A percentile compares a stretch with the other conserved stretches of the same genome.
Evolutionary conservation across 345 rosid species (phyloP).

Genomic region (thale cress (Arabidopsis thaliana)): TAIR10.1 NC_003076.8:17541501-17542000

Average conservation of each 20-base stretch:
- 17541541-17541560: constrained; percentile 82
- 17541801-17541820: neutral
- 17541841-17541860: neutral
- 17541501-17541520: constrained; percentile 86
- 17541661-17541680: constrained; percentile 81
- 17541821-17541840: constrained; percentile 7
- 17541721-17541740: constrained; percentile 76
- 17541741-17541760: constrained; percentile 23
- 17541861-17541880: constrained; percentile 24
- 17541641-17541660: constrained; percentile 62
- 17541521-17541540: constrained; percentile 91
- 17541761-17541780: constrained; percentile 1
- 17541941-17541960: constrained; percentile 11
- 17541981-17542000: too few relatives aligned
- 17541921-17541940: constrained; percentile 18
- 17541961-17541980: too few relatives aligned
- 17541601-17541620: constrained; percentile 78
- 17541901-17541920: constrained; percentile 25
- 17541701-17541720: constrained; percentile 89
- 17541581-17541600: constrained; percentile 86
- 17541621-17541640: constrained; percentile 85
- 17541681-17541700: constrained; percentile 98
- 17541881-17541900: neutral
- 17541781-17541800: constrained; percentile 5
- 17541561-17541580: constrained; percentile 74